These are phyloP conservation scores for Wickerhamomyces ciferrii DNA, from an alignment of 805 yeast species.

Conservation along the genomic window DNA sequence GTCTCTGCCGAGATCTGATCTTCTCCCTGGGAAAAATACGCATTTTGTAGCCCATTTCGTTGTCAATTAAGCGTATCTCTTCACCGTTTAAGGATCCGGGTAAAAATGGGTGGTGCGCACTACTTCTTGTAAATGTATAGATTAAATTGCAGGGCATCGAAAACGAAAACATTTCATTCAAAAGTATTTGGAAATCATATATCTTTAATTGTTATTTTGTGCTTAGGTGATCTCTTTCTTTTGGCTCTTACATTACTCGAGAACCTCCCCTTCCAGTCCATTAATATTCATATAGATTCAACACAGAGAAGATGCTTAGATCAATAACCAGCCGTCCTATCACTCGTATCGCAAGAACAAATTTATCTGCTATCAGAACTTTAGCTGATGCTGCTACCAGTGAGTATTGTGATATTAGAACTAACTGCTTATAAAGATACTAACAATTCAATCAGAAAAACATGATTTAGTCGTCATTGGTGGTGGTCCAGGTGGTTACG, in stretches of 20 bases:
- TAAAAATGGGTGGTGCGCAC: constrained; percentile 3
- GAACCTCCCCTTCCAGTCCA: neutral
- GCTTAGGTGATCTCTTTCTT: neutral
- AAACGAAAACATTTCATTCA: neutral
- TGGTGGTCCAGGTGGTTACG: constrained; percentile 99
- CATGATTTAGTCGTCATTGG: constrained; percentile 95
- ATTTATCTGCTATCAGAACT: constrained; percentile 12
- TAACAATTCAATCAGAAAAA: constrained; percentile 28
- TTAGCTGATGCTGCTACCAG: constrained; percentile 18
- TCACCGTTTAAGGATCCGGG: constrained; percentile 4
- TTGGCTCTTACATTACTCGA: neutral
- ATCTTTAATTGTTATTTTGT: neutral
- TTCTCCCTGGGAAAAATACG: no score
- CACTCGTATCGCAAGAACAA: constrained; percentile 4
- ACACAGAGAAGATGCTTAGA: constrained; percentile 14
- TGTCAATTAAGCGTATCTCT: neutral
- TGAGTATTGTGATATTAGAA: constrained; percentile 2
- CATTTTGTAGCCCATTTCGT: no score
- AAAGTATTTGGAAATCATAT: neutral
- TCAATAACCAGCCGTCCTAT: constrained; percentile 10
- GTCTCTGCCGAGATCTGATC: no score
- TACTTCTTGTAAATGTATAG: neutral
- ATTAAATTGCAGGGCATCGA: neutral
- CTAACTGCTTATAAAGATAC: neutral
- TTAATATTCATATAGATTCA: neutral